Conservation (phyloP, 1,284 basidiomycete genomes). For the Schizophyllum amplum region DNA sequence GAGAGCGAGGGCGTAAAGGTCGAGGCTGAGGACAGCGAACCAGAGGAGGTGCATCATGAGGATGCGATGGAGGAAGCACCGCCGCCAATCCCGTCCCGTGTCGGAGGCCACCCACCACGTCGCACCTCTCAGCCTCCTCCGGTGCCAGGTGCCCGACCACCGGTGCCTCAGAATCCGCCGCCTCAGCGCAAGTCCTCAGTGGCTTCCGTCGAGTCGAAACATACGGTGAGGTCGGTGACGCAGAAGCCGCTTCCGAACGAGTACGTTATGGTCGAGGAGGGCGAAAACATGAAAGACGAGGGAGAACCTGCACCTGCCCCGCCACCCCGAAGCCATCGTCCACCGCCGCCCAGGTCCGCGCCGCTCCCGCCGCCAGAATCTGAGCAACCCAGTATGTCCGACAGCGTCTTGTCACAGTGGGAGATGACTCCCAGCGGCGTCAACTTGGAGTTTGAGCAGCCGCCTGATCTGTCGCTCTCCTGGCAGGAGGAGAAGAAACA, state of each 20-base stretch:
- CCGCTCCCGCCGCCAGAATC: conserved; percentile 6
- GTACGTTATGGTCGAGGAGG: conserved; percentile 54
- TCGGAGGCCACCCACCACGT: conserved; percentile 14
- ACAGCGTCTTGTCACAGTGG: conserved; percentile 21
- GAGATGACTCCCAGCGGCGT: conserved; percentile 22
- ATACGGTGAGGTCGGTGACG: neutral
- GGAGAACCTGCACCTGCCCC: conserved; percentile 19
- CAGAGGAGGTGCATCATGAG: conserved; percentile 52
- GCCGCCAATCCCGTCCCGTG: conserved; percentile 33
- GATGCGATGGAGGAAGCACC: conserved; percentile 38
- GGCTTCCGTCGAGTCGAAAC: conserved; percentile 16
- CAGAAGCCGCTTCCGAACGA: conserved; percentile 23
- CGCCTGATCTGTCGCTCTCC: conserved; percentile 28
- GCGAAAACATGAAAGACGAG: conserved; percentile 21
- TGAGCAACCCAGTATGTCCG: neutral
- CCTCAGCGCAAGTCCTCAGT: conserved; percentile 24
- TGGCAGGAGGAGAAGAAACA: conserved; percentile 40
- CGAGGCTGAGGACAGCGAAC: conserved; percentile 60
- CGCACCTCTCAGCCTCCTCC: conserved; percentile 22
- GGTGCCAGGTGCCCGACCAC: conserved; percentile 25
- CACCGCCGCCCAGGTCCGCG: conserved; percentile 16
- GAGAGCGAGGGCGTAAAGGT: conserved; percentile 51
- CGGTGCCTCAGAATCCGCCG: conserved; percentile 30
- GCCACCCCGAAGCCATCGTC: conserved; percentile 12
- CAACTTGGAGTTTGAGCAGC: conserved; percentile 11